Evolutionary conservation across 768 basidiomycete species (phyloP).

Genomic region (Saitozyma sp.): DNA sequence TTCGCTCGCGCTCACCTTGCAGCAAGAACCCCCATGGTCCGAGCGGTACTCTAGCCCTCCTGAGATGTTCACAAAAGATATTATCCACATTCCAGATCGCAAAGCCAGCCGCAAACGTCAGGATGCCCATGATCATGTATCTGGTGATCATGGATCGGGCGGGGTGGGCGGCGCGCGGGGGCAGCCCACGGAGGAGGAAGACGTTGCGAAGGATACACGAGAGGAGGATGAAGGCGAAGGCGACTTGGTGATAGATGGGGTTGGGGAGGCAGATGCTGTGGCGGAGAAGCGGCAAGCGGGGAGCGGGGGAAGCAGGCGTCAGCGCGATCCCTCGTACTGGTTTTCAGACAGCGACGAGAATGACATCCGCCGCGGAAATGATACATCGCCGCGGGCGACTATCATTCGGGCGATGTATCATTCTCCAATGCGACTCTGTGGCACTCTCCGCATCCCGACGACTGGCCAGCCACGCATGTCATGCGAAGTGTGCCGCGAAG

Average conservation of each 20-base stretch:
- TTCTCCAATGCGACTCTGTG: neutral
- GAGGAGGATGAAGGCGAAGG: conserved; percentile 66
- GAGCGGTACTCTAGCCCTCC: conserved; percentile 16
- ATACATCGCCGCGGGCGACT: too few relatives aligned
- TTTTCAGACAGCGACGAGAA: neutral
- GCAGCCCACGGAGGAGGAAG: conserved; percentile 59
- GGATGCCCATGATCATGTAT: conserved; percentile 59
- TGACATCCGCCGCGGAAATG: neutral
- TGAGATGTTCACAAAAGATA: conserved; percentile 61
- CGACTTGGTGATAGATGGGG: conserved; percentile 75
- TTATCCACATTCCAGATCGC: conserved; percentile 80
- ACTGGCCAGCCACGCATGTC: too few relatives aligned
- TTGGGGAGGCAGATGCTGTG: conserved; percentile 67
- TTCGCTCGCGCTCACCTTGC: conserved; percentile 30
- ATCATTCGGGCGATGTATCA: too few relatives aligned
- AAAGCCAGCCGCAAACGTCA: conserved; percentile 66
- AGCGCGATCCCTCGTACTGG: neutral
- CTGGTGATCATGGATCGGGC: conserved; percentile 55
- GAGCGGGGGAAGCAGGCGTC: neutral
- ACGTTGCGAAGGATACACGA: conserved; percentile 57
- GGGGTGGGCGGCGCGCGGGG: conserved; percentile 24
- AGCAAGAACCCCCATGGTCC: conserved; percentile 35
- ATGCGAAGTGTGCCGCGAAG: too few relatives aligned
- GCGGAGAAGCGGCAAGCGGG: too few relatives aligned
- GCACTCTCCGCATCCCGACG: neutral